These are phyloP conservation scores for Sphagnum contortum DNA, from an alignment of 225 moss, liverwort and hornwort genomes.

Conservation along the genomic window DNA sequence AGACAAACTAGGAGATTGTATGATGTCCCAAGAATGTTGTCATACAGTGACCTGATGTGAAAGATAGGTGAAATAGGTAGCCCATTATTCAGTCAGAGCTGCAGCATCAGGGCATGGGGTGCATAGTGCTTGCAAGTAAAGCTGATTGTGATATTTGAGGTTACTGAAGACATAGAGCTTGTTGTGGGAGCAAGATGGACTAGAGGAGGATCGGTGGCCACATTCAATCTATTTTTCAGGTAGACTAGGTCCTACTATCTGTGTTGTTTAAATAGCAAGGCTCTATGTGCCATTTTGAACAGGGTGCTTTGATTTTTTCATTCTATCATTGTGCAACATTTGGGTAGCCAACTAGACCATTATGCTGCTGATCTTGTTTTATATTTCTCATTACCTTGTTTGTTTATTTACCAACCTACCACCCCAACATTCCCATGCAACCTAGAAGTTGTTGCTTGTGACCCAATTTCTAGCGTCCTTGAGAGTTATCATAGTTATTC, in stretches of 20 bases:
- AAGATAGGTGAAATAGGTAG: conserved; percentile 2
- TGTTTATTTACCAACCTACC: no score
- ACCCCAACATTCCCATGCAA: no score
- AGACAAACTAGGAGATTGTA: conserved; percentile 28
- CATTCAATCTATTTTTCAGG: conserved; percentile 12
- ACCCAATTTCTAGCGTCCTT: no score
- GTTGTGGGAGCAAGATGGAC: conserved; percentile 8
- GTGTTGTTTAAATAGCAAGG: conserved; percentile 7
- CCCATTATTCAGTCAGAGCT: conserved; percentile 4
- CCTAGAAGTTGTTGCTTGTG: no score
- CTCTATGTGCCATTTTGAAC: no score
- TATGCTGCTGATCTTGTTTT: no score
- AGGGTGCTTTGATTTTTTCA: no score
- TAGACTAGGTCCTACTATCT: conserved; percentile 9
- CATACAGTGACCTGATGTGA: background rate
- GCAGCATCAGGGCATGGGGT: conserved; percentile 4
- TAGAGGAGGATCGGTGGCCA: conserved; percentile 9
- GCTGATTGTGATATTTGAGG: conserved; percentile 25
- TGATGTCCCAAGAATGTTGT: no score
- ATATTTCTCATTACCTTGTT: no score
- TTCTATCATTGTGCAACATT: no score
- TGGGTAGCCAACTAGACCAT: no score
- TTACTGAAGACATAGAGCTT: conserved; percentile 6
- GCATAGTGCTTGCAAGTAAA: conserved; percentile 7
- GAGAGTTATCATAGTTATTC: no score